Base-by-base conservation (phyloP, 345 rosid genomes). In the Arabidopsis arenosa region DNA sequence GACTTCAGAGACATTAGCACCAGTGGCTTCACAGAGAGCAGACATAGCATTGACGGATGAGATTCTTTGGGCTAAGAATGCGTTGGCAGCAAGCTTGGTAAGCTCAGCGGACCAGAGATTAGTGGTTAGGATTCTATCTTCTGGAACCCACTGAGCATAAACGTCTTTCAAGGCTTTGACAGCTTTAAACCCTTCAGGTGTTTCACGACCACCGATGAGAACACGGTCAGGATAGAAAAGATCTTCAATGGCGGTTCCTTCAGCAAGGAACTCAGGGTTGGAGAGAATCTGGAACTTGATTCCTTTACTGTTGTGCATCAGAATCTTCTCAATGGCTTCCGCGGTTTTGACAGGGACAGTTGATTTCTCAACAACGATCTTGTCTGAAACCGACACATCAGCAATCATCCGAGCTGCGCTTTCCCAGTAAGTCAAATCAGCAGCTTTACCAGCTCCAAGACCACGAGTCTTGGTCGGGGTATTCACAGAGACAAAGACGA, bases 61-160 rank as follows among this genome's bases (percentile, higher is more conserved):
- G 66, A 90, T 90, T 77, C 93, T 86, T 79, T 88, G 93, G 18
- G 96, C 96, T 82, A 90, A 74, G 82, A 90, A 86, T 49, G 96
- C 96, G 74, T 90, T 90, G 55, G 93, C 96, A 41, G 96, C 96
- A 57, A 90, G 92, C 84, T 90, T 90, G 17, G 96, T 88, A 44
- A 90, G 91, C 85, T 90, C 96, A 48, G 96, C 93, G 9, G 93
- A 90, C 96, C 93, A 90, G 8, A 90, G 93, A 58, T 90, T 88
- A 72, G 93, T 86, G 76, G 93, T 88, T 41, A 90, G 66, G 71
- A 90, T 90, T 43, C 47, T 43, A 12, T 61, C 87, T 64, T 85
- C 91, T 2, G 93, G 88, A 17, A 90, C 96, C 96, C 96, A 90
- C 0, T 90, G 89, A 52, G 92, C 89, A 67, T 90, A 90, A 28